A percentile compares a stretch with the other conserved stretches of the same genome.
phyloP scores from a whole-genome alignment of 345 rosid genomes.

The Eucalyptus regnans region DNA sequence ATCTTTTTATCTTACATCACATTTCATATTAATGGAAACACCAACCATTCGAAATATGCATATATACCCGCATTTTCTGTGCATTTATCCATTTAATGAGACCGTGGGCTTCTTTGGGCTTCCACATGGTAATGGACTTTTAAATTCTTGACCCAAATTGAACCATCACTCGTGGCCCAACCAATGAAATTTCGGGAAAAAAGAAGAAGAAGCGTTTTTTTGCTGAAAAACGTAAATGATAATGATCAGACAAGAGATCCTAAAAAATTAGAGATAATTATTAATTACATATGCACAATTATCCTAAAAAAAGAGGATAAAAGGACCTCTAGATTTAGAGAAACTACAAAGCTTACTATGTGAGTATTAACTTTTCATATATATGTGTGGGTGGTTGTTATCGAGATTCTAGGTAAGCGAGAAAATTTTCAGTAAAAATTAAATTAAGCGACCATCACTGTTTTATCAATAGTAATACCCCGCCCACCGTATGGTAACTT shows the following conservation, averaged over 20 bases:
- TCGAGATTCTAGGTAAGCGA: background rate
- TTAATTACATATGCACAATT: background rate
- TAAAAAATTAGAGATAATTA: background rate
- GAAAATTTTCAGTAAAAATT: background rate
- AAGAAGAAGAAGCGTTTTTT: background rate
- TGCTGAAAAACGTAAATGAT: background rate
- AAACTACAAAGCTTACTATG: background rate
- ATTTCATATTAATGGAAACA: background rate
- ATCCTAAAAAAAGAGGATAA: background rate
- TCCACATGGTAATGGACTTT: background rate
- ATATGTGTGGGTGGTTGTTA: background rate
- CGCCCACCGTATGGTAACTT: too few species aligned
- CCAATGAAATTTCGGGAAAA: background rate
- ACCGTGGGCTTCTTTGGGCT: background rate
- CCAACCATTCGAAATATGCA: background rate
- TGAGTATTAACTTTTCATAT: background rate
- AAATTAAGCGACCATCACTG: too few species aligned
- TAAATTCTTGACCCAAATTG: background rate
- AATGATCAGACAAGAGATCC: background rate
- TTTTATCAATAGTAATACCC: too few species aligned
- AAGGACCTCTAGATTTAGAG: background rate
- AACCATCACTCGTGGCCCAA: background rate
- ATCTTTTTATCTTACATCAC: background rate
- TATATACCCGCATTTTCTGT: background rate
- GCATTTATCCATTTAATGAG: fast-evolving